These are phyloP conservation scores for Talaromyces ruber DNA, from an alignment of 495 filamentous ascomycete species.

Conservation along the genomic window DNA sequence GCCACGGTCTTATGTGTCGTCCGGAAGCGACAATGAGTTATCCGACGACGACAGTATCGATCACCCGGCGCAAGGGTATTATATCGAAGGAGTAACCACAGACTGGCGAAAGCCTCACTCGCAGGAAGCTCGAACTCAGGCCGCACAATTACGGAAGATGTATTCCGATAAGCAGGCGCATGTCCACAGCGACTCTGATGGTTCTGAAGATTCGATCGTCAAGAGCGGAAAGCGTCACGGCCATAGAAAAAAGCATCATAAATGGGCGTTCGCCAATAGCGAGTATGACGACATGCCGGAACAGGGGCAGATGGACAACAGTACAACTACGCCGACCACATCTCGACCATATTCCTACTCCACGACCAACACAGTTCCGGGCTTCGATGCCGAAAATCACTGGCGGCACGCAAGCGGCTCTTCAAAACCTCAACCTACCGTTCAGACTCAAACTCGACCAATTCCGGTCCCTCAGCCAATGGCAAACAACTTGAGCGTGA, in stretches of 20 bases:
- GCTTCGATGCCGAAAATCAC: not conserved
- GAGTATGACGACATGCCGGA: conserved; percentile 11
- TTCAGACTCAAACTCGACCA: conserved; percentile 1
- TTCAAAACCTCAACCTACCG: not conserved
- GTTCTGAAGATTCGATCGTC: conserved; percentile 6
- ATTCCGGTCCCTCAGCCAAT: conserved; percentile 1
- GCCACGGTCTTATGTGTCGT: conserved; percentile 8
- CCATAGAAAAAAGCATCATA: conserved; percentile 8
- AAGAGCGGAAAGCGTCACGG: not conserved
- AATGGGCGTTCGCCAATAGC: conserved; percentile 5
- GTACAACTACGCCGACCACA: not conserved
- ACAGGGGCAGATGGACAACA: conserved; percentile 5
- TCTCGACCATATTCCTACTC: conserved; percentile 3
- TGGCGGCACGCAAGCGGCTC: not conserved
- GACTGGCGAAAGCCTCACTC: conserved; percentile 28
- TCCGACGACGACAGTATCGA: conserved; percentile 20
- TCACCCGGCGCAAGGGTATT: conserved; percentile 20
- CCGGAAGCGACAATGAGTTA: conserved; percentile 18
- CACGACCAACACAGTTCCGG: not conserved
- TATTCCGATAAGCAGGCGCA: conserved; percentile 28
- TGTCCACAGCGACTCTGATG: conserved; percentile 32
- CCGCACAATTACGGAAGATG: conserved; percentile 14
- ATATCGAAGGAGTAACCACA: conserved; percentile 24
- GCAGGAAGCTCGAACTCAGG: conserved; percentile 19
- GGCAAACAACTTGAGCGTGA: not conserved